phyloP scores from a whole-genome alignment of 495 filamentous ascomycete species.

The Corynascus novoguineensis region DNA sequence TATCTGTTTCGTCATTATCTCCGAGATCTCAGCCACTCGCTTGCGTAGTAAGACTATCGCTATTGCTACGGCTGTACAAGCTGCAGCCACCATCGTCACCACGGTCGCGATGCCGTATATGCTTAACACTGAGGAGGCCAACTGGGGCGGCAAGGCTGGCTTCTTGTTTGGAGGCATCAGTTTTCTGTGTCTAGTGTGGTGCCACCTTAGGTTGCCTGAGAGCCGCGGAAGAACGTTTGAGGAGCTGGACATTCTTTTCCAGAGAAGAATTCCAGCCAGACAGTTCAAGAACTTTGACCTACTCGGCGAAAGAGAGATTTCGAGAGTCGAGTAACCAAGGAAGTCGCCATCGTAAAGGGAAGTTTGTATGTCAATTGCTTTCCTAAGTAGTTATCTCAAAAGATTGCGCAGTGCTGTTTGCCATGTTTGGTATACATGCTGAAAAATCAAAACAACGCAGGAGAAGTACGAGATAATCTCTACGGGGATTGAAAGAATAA shows the following conservation, averaged over 20 bases:
- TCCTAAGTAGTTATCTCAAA: too few relatives aligned
- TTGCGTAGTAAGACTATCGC: conserved; percentile 60
- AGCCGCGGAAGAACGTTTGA: conserved; percentile 54
- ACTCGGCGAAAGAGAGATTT: too few relatives aligned
- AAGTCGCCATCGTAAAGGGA: too few relatives aligned
- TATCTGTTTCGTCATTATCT: conserved; percentile 57
- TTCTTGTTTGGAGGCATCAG: conserved; percentile 61
- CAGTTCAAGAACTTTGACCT: too few relatives aligned
- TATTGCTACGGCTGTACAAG: conserved; percentile 55
- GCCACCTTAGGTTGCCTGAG: conserved; percentile 56
- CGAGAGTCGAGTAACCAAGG: too few relatives aligned
- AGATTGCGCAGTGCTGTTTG: too few relatives aligned
- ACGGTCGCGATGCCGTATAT: conserved; percentile 61
- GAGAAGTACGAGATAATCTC: too few relatives aligned
- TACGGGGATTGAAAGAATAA: too few relatives aligned
- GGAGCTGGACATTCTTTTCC: conserved; percentile 29
- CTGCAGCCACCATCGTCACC: conserved; percentile 53
- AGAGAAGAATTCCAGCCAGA: too few relatives aligned
- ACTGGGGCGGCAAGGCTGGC: conserved; percentile 59
- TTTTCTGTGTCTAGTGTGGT: conserved; percentile 36
- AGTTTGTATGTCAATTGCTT: too few relatives aligned
- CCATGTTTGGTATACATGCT: too few relatives aligned
- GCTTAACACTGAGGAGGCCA: conserved; percentile 59
- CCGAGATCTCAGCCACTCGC: conserved; percentile 52
- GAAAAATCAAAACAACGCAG: too few relatives aligned